These are phyloP conservation scores for Fusarium solani-melongenae DNA, from an alignment of 2,329 filamentous ascomycete species.

Conservation along the genomic window DNA sequence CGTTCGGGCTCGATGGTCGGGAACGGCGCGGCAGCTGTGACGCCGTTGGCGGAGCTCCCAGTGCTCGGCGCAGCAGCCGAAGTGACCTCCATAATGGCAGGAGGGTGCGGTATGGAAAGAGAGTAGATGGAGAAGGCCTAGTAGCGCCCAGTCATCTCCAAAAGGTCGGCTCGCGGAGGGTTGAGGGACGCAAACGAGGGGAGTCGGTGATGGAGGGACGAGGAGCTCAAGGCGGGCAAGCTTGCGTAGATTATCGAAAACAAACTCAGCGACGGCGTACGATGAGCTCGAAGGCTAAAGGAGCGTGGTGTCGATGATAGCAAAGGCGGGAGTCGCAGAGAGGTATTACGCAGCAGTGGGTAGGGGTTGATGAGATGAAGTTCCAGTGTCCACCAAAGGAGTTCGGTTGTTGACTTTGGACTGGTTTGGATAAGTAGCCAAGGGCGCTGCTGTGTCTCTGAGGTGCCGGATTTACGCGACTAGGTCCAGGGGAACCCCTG, in stretches of 20 bases:
- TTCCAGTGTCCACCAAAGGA: conserved; percentile 35
- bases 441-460: conserved; percentile 25
- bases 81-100: conserved; percentile 64
- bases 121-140: conserved; percentile 33
- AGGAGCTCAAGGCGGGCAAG: conserved; percentile 25
- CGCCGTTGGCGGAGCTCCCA: conserved; percentile 57
- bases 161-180: conserved; percentile 26
- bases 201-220: conserved; percentile 10
- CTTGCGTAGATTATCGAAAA: conserved; percentile 23
- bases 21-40: conserved; percentile 57
- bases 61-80: conserved; percentile 57
- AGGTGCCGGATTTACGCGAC: conserved; percentile 45
- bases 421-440: conserved; percentile 1
- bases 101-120: conserved; percentile 20
- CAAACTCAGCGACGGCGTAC: conserved; percentile 28
- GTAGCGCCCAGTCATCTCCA: conserved; percentile 45
- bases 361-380: conserved; percentile 36
- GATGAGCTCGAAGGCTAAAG: conserved; percentile 23
- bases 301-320: conserved; percentile 34
- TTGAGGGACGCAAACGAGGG: conserved; percentile 19
- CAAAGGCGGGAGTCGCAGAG: conserved; percentile 21
- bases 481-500: conserved; percentile 43
- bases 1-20: conserved; percentile 73
- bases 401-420: conserved; percentile 41
- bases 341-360: conserved; percentile 22